phyloP scores from a whole-genome alignment of 345 rosid genomes.

The Gossypium bickii region DNA sequence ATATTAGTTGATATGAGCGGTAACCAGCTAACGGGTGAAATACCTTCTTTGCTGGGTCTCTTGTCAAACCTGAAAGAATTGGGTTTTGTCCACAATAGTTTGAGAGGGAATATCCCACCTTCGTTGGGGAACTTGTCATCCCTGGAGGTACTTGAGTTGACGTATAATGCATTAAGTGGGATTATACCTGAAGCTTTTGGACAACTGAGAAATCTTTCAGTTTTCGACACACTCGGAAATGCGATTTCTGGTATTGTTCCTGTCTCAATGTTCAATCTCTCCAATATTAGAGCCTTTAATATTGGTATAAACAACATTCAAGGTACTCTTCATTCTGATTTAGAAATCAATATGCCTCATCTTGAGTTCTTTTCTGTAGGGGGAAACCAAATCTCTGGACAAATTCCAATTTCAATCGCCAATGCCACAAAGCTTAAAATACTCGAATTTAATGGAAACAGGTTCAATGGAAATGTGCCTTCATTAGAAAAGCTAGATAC shows the following conservation, averaged over 20 bases:
- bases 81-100: not conserved
- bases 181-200: too few relatives aligned
- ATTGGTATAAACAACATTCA: not conserved
- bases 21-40: not conserved
- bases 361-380: not conserved
- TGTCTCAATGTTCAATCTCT: too few relatives aligned
- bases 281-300: too few relatives aligned
- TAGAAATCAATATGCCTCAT: not conserved
- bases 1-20: not conserved
- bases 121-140: too few relatives aligned
- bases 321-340: not conserved
- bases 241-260: too few relatives aligned
- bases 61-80: not conserved
- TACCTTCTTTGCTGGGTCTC: not conserved
- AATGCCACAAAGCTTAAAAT: not conserved
- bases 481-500: too few relatives aligned
- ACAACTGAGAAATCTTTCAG: too few relatives aligned
- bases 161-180: too few relatives aligned
- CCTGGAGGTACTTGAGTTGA: too few relatives aligned
- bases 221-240: too few relatives aligned
- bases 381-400: not conserved
- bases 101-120: too few relatives aligned
- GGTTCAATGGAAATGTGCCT: too few relatives aligned
- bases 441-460: fast-evolving
- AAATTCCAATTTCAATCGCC: not conserved